phyloP scores from a whole-genome alignment of 805 yeast genomes.

The Teunomyces funiuensis region DNA sequence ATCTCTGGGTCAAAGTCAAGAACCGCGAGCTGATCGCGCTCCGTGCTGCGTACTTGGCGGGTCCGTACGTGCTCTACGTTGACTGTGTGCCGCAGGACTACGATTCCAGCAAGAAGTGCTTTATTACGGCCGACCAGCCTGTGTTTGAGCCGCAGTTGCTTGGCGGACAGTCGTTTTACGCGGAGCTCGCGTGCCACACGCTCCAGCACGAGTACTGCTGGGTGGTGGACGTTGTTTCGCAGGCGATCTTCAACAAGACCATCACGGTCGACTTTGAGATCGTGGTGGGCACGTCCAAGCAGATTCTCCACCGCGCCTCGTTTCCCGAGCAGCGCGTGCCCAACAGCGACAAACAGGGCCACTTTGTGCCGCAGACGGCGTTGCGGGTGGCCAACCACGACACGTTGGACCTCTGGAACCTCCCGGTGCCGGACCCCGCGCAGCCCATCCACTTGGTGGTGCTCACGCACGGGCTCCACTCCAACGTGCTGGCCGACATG shows the following conservation, averaged over 20 bases:
- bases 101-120: conserved; percentile 49
- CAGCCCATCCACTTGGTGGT: conserved; percentile 80
- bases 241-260: conserved; percentile 67
- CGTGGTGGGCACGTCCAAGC: conserved; percentile 49
- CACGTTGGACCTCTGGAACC: conserved; percentile 74
- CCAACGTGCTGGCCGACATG: conserved; percentile 90
- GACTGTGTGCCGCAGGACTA: conserved; percentile 75
- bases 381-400: conserved; percentile 53
- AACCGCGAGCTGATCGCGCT: conserved; percentile 72
- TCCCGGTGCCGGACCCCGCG: conserved; percentile 48
- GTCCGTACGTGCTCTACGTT: conserved; percentile 83
- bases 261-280: conserved; percentile 71
- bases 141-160: conserved; percentile 66
- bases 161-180: conserved; percentile 63
- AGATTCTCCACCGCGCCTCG: conserved; percentile 31
- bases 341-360: conserved; percentile 30
- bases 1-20: conserved; percentile 56
- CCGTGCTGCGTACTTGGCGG: conserved; percentile 82
- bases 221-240: conserved; percentile 80
- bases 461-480: conserved; percentile 88
- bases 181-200: conserved; percentile 65
- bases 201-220: conserved; percentile 62
- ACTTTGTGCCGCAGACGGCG: conserved; percentile 21
- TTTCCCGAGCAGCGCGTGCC: conserved; percentile 19
- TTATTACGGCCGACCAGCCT: conserved; percentile 78